phyloP scores from a whole-genome alignment of 345 rosid genomes.

The Populus alba region DNA sequence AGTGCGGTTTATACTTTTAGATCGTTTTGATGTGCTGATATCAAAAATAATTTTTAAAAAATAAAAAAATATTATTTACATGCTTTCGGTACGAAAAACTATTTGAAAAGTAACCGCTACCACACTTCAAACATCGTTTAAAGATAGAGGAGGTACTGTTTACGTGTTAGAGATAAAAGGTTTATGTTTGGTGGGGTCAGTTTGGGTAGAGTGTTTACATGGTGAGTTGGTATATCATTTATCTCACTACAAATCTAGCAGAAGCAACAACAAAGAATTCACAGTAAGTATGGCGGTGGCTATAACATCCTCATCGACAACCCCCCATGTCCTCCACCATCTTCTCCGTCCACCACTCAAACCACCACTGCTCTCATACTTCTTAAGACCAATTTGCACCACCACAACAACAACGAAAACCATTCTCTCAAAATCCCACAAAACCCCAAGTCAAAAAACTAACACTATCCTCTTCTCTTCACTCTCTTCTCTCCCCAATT shows the following conservation, averaged over 20 bases:
- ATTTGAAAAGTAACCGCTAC: too few relatives aligned
- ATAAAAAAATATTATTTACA: too few relatives aligned
- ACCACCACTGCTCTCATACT: neutral
- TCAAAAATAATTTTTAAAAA: too few relatives aligned
- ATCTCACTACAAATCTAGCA: neutral
- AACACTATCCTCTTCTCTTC: neutral
- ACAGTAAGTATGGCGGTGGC: slow-evolving; percentile 9
- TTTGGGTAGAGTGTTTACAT: too few relatives aligned
- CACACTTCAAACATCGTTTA: too few relatives aligned
- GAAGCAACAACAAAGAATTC: neutral
- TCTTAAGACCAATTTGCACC: slow-evolving; percentile 2
- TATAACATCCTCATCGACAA: slow-evolving; percentile 1
- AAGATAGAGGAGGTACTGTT: too few relatives aligned
- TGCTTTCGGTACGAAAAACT: too few relatives aligned
- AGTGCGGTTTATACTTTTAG: too few relatives aligned
- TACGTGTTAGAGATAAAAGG: too few relatives aligned
- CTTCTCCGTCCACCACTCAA: slow-evolving; percentile 15
- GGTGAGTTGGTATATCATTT: too few relatives aligned
- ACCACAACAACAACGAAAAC: neutral
- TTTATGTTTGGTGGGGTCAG: too few relatives aligned
- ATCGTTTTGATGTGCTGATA: too few relatives aligned
- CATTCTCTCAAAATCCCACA: neutral
- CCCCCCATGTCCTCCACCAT: slow-evolving; percentile 16
- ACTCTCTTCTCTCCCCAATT: neutral
- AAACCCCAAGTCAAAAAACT: neutral